These are phyloP conservation scores for Verticillium tricorpus DNA, from an alignment of 2,329 filamentous ascomycete species.

Conservation along the genomic window DNA sequence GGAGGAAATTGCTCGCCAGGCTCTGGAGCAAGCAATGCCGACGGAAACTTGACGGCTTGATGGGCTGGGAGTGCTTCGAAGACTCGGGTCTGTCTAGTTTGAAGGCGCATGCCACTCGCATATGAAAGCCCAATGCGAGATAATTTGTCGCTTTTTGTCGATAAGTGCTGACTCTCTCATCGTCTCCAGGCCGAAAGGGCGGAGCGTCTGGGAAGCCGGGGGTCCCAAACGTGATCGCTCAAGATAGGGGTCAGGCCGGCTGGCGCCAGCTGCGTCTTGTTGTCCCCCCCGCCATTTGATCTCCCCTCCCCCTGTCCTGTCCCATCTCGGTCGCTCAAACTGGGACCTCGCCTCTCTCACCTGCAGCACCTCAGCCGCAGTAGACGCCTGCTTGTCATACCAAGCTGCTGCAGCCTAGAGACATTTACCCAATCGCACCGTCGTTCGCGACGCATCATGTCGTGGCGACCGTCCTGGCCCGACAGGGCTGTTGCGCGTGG, in stretches of 20 bases:
- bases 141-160: too few species aligned
- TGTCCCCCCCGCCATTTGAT: not conserved
- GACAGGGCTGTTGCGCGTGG: not conserved
- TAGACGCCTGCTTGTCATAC: not conserved
- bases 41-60: not conserved
- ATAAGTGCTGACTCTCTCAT: too few species aligned
- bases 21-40: not conserved
- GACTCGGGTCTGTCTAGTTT: too few species aligned
- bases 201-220: too few species aligned
- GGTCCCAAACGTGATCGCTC: too few species aligned
- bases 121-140: too few species aligned
- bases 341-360: not conserved
- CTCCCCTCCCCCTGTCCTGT: not conserved
- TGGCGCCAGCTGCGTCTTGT: not conserved
- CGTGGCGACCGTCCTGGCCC: not conserved
- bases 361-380: not conserved
- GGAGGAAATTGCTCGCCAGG: constrained; percentile 27
- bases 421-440: not conserved
- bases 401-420: not conserved
- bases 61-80: too few species aligned
- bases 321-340: not conserved
- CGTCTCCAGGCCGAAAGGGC: too few species aligned
- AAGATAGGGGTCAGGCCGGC: not conserved
- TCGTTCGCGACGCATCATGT: not conserved
- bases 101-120: too few species aligned